Evolutionary conservation across 164 flowering plant species (phyloP), one percentile per base, ranked within the genome.

Genomic region (Sedum album): DNA sequence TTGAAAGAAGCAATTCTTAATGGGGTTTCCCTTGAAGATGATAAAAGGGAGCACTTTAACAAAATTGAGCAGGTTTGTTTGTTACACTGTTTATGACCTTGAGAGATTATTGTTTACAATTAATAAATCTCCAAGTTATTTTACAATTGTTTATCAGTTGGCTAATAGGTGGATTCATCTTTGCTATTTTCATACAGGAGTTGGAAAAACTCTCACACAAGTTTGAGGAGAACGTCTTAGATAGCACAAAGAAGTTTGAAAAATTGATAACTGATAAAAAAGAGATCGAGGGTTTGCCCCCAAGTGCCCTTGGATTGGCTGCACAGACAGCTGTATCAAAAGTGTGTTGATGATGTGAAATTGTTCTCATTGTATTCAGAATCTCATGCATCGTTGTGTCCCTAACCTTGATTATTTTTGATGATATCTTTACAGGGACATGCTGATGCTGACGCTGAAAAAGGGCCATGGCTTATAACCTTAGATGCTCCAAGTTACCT

Each of bases 401-500:
- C 18, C 25, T 51, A 28, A 33, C 35, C 6, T 67, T 49, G 26
- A n/a, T 18, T 44, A 18, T 31, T 15, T 0, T 11, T 8, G 28
- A 15, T 28, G 36, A 35, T 17, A 28, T 46, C 31, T 48, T 35
- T 28, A 8, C 72, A 94, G 97, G 99, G 99, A 23, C 85, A 90
- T 75, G 84, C 84, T 75, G 81, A 84, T 81, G 99, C 99, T 64
- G 92, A 89, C 71, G 86, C 99, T 70, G 96, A 94, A 76, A 79
- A 84, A 74, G 99, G 99, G 21, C 99, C 99, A 38, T 94, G 99
- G 99, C 49, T 94, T 55, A 84, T 94, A 66, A 91, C 96, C 31
- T 73, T 94, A 86, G 96, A 90, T 79, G 92, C 82, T 68, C 99
- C 97, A 55, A 86, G 96, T 75, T 90, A 55, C 81, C 75, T 82